Conservation (phyloP, 331 rosid genomes). For the Quercus tomentella region DNA sequence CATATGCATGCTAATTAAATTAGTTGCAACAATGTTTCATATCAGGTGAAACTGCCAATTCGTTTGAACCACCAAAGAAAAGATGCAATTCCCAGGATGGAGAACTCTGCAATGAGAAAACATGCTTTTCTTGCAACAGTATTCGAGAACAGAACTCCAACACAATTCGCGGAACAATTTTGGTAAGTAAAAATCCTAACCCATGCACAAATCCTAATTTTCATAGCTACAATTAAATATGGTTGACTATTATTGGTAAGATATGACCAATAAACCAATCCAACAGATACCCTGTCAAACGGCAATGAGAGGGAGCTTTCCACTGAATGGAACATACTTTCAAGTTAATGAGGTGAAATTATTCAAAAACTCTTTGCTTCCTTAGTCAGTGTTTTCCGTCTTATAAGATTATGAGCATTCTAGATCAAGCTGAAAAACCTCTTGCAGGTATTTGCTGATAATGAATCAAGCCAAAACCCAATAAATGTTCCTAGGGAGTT, state of each 20-base stretch:
- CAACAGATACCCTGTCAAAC: constrained; percentile 80
- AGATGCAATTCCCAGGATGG: constrained; percentile 23
- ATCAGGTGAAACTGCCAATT: constrained; percentile 53
- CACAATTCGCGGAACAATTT: constrained; percentile 62
- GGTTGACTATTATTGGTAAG: neutral
- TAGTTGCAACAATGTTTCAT: neutral
- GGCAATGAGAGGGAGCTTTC: constrained; percentile 76
- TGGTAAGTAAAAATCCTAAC: constrained; percentile 39
- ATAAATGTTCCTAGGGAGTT: constrained; percentile 63
- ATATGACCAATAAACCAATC: neutral
- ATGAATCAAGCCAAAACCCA: constrained; percentile 57
- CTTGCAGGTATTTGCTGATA: constrained; percentile 72
- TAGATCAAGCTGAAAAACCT: neutral
- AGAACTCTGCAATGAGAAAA: constrained; percentile 34
- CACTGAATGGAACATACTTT: constrained; percentile 86
- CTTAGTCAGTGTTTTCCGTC: neutral
- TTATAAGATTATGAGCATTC: neutral
- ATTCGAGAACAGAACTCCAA: constrained; percentile 35
- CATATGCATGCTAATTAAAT: neutral
- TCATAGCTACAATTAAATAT: neutral
- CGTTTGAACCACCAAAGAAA: constrained; percentile 35
- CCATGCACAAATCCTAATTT: neutral
- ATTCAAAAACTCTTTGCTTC: neutral
- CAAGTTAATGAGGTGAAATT: constrained; percentile 81
- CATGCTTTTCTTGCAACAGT: constrained; percentile 49